Conservation (phyloP, 805 yeast genomes). For the Kluyveromyces aestuarii region DNA sequence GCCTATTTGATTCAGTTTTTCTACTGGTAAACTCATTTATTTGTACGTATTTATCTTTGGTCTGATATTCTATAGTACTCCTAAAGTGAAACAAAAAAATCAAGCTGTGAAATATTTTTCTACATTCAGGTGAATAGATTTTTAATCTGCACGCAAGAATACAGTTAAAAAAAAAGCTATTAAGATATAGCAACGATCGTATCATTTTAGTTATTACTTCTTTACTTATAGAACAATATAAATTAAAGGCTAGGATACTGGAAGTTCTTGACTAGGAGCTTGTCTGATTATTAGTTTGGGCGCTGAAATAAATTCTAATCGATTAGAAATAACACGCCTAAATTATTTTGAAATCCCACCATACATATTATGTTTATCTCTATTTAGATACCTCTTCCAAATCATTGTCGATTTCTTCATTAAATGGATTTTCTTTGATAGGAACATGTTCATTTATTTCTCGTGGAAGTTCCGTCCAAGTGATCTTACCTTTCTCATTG, state of each 20-base stretch:
- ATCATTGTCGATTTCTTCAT: slow-evolving; percentile 8
- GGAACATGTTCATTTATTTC: slow-evolving; percentile 3
- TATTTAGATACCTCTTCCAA: slow-evolving; percentile 2
- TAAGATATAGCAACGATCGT: no score
- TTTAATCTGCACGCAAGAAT: not conserved
- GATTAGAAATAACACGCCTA: no score
- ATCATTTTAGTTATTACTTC: no score
- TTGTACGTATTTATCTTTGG: not conserved
- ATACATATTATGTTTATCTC: not conserved
- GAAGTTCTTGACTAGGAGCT: no score
- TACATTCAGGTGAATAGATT: not conserved
- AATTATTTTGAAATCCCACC: not conserved
- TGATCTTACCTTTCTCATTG: slow-evolving; percentile 39
- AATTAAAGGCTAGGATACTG: no score
- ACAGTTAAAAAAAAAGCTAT: not conserved
- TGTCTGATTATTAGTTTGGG: no score
- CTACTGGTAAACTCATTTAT: slow-evolving; percentile 2
- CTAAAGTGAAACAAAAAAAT: no score
- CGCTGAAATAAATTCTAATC: no score
- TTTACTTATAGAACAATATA: no score
- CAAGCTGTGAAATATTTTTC: no score
- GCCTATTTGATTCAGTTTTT: slow-evolving; percentile 8
- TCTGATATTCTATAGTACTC: no score
- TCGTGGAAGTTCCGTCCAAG: slow-evolving; percentile 48
- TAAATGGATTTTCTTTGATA: slow-evolving; percentile 3